These are phyloP conservation scores for Vitis rupestris DNA, from an alignment of 164 flowering plant genomes.

Conservation along the genomic window DNA sequence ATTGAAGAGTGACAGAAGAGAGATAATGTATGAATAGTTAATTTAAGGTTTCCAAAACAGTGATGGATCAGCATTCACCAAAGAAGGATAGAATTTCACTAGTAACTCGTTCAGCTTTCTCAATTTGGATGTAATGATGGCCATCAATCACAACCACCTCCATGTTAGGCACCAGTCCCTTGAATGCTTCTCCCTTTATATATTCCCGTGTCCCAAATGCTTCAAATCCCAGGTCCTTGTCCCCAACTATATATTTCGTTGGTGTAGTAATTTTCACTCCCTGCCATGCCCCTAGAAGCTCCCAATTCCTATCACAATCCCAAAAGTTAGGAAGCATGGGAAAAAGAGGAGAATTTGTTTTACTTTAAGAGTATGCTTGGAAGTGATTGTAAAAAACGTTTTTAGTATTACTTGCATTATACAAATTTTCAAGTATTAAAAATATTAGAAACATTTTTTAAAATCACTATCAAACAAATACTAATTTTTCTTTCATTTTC, in stretches of 20 bases:
- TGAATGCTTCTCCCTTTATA: slow-evolving; percentile 18
- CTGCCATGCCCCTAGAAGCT: slow-evolving; percentile 31
- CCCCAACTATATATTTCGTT: slow-evolving; percentile 26
- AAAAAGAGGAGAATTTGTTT: no score
- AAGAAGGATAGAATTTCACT: slow-evolving; percentile 24
- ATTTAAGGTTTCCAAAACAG: no score
- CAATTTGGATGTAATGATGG: slow-evolving; percentile 23
- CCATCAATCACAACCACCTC: slow-evolving; percentile 26
- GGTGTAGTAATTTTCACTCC: slow-evolving; percentile 27
- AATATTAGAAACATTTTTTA: no score
- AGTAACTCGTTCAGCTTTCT: slow-evolving; percentile 25
- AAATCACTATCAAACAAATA: rapidly evolving
- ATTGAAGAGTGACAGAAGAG: no score
- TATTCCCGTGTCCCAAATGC: slow-evolving; percentile 22
- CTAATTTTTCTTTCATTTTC: no score
- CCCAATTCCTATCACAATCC: slow-evolving; percentile 23
- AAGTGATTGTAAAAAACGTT: no score
- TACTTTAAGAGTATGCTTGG: no score
- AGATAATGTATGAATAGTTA: no score
- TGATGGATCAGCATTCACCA: background rate
- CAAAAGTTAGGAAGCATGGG: no score
- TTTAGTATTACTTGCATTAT: no score
- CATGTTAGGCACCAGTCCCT: slow-evolving; percentile 19
- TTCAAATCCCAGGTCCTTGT: slow-evolving; percentile 25
- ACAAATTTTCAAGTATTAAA: no score